Evolutionary conservation across 805 yeast species (phyloP), one percentile per base, ranked within the genome.

Genomic region (Kazachstania martiniae): DNA sequence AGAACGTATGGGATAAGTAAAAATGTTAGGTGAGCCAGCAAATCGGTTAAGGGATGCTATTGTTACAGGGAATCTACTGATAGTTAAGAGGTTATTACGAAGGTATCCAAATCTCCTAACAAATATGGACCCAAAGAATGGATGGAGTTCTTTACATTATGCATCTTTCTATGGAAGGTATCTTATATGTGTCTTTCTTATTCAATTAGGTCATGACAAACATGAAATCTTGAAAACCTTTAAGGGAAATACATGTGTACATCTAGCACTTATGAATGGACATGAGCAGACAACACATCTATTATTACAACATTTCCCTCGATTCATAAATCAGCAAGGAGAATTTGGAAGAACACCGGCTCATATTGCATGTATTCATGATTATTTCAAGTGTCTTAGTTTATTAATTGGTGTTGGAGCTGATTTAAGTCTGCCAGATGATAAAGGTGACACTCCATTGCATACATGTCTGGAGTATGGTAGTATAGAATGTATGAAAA

Each of bases 61-160:
- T 15, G 59, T 65, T 4, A 64, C 65, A 22, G 86, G 84, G 32
- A 75, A 77, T 38, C 59, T 71, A 14, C 62, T 72, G 22, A 74
- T 78, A 10, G 85, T 76, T 12, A 65, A 69, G 41, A 67, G 89
- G 17, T 59, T 84, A 5, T 54, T 84, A n/a, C 63, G 68, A 33
- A 64, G 85, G 24, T 77, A 66, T 42, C 91, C 93, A 0, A 77
- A 73, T 21, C 62, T 82, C 25, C 52, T 84, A 40, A 76, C 74
- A 38, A 79, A 82, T 48, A 62, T 74, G 16, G 81, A 85, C 48
- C 70, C 85, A 4, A 19, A 49, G 15, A 74, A 77, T 47, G 95
- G 95, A 2, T 84, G 94, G 94, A 66, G 81, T 12, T 76, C 80
- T 24, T 60, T 84, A 29, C 95, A 84, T 52, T 82, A 83, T 53